A percentile compares a stretch with the other conserved stretches of the same genome.
These are phyloP conservation scores for Tolypocladium sp. DNA, from an alignment of 2,329 filamentous ascomycete genomes.

Conservation along the genomic window DNA sequence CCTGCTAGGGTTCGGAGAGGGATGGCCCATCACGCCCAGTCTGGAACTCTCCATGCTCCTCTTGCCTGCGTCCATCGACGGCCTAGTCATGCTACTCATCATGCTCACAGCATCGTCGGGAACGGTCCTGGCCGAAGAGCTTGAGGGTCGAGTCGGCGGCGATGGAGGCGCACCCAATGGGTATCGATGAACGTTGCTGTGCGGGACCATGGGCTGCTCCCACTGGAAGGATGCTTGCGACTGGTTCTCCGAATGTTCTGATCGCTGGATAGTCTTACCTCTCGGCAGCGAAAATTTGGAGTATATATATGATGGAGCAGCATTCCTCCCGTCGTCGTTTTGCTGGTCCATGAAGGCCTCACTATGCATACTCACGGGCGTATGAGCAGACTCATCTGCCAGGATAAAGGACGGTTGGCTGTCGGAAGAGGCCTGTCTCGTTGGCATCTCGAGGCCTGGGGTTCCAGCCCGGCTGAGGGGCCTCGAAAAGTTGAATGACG, in stretches of 20 bases:
- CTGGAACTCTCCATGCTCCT: slow-evolving; percentile 35
- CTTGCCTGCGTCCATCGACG: slow-evolving; percentile 41
- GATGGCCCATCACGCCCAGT: slow-evolving; percentile 27
- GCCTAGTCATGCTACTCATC: slow-evolving; percentile 26
- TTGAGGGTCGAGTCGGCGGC: slow-evolving; percentile 51
- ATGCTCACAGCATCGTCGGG: slow-evolving; percentile 26
- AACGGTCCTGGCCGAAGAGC: slow-evolving; percentile 34
- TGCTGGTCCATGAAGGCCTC: slow-evolving; percentile 53
- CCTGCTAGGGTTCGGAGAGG: slow-evolving; percentile 34
- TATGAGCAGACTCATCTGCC: slow-evolving; percentile 56
- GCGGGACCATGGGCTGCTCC: slow-evolving; percentile 43
- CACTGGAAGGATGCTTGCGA: slow-evolving; percentile 49
- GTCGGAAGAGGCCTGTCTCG: slow-evolving; percentile 55
- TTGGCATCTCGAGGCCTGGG: slow-evolving; percentile 46
- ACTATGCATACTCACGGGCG: slow-evolving; percentile 63
- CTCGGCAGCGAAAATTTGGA: slow-evolving; percentile 77
- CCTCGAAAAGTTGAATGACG: slow-evolving; percentile 88
- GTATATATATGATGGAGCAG: slow-evolving; percentile 72
- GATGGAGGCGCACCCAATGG: slow-evolving; percentile 46
- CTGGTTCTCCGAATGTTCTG: slow-evolving; percentile 48
- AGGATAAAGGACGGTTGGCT: slow-evolving; percentile 57
- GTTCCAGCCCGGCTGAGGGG: slow-evolving; percentile 70
- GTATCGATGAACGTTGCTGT: slow-evolving; percentile 33
- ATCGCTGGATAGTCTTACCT: slow-evolving; percentile 67
- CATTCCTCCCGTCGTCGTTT: slow-evolving; percentile 35